A percentile compares a stretch with the other conserved stretches of the same genome.
Evolutionary conservation across 371 early-diverging fungal species (phyloP).

Genomic region (Mucor lusitanicus): DNA sequence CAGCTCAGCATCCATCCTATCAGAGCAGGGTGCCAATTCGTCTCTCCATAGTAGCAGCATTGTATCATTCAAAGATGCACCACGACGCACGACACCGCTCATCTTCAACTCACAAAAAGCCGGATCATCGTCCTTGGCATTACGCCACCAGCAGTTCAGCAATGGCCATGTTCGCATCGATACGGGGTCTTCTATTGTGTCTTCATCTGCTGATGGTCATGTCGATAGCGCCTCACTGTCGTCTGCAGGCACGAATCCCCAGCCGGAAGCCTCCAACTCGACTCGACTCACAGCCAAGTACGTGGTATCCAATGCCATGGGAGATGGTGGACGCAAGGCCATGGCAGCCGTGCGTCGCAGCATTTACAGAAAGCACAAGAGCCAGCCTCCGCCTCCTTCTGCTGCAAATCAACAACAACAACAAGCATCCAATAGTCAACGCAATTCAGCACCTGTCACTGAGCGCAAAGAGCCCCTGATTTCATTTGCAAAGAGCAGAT

Average conservation of each 20-base stretch:
- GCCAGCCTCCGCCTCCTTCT: constrained; percentile 3
- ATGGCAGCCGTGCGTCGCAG: constrained; percentile 24
- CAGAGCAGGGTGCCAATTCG: neutral
- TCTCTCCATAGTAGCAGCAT: neutral
- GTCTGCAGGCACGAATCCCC: neutral
- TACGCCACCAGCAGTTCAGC: neutral
- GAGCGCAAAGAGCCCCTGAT: neutral
- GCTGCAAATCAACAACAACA: neutral
- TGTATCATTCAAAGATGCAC: constrained; percentile 15
- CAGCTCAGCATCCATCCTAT: constrained; percentile 3
- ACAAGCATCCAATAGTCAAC: neutral
- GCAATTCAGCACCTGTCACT: constrained; percentile 3
- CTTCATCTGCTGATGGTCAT: neutral
- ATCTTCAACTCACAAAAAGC: neutral
- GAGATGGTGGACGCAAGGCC: constrained; percentile 14
- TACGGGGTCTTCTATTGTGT: neutral
- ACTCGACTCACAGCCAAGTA: neutral
- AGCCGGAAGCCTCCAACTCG: constrained; percentile 5
- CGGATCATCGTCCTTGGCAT: neutral
- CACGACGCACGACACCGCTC: constrained; percentile 3
- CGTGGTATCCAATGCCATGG: constrained; percentile 6
- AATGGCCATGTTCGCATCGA: neutral
- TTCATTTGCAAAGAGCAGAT: constrained; percentile 6
- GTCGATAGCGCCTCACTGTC: constrained; percentile 5
- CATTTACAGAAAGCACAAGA: constrained; percentile 22